Evolutionary conservation across 1,139 yeast species (phyloP), one percentile per base, ranked within the genome.

Genomic region (Lodderomyces elongisporus): DNA sequence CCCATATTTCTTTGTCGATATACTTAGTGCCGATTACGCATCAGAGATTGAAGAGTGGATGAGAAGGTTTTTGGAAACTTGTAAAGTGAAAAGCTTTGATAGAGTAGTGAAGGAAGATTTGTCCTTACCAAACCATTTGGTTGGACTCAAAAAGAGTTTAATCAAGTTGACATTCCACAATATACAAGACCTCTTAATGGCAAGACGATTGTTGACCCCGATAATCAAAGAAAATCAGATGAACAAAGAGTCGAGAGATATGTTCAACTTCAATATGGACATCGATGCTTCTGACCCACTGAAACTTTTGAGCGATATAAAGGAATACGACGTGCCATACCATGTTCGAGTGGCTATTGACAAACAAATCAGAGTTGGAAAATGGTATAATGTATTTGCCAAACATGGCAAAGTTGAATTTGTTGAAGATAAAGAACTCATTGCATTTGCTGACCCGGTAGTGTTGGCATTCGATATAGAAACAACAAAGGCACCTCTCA

Each of bases 381-480:
- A 89, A 59, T 93, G 99, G 99, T 93, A 91, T 54, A 71, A 77
- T 26, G 94, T 91, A 1, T 75, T 75, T 38, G 80, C 83, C 4
- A 62, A 68, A 22, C 78, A 77, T 31, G 79, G 82, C 0, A 67
- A 66, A 6, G 64, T 79, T 6, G 62, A 59, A 2, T 62, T 85
- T 28, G 69, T 64, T 13, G 93, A 82, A 51, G 75, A 82, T 43
- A 66, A 69, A 14, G 89, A 84, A 27, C 79, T 83, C 45, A 79
- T 88, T 36, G 94, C 94, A 28, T 93, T 95, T 60, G 96, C 98
- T 4, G 98, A 93, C 54, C 98, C 98, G 0, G 96, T 93, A 8
- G 91, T 93, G 4, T 60, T 93, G 52, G 98, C 98, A 1, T 93
- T 85, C 53, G 99, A 93, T 71, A 93, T 93, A 36, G 99, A 93